These are phyloP conservation scores for Millerozyma acaciae DNA, from an alignment of 805 yeast species.

Conservation along the genomic window DNA sequence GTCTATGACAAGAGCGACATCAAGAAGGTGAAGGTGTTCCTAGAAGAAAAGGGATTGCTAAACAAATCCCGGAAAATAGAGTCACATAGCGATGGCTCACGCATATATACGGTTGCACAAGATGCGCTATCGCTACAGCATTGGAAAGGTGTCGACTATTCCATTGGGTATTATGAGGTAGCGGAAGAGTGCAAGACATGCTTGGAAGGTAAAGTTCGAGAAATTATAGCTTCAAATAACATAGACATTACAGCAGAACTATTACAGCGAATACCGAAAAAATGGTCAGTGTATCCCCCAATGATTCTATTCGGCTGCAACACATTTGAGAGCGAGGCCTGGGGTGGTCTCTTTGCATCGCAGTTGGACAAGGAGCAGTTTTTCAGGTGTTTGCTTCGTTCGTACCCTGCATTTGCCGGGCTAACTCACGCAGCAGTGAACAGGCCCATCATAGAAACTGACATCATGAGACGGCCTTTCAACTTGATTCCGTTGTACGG, in stretches of 20 bases:
- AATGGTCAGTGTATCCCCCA: constrained; percentile 66
- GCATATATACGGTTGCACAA: too few species aligned
- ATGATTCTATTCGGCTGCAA: constrained; percentile 53
- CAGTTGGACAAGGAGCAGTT: constrained; percentile 8
- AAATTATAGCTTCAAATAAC: not conserved
- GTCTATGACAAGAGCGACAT: constrained; percentile 9
- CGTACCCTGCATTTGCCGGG: constrained; percentile 14
- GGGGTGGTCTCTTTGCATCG: constrained; percentile 20
- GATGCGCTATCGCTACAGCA: too few species aligned
- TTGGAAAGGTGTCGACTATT: too few species aligned
- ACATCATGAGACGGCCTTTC: constrained; percentile 62
- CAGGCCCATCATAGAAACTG: constrained; percentile 56
- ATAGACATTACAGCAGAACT: not conserved
- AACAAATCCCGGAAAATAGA: constrained; percentile 16
- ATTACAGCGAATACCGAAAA: constrained; percentile 37
- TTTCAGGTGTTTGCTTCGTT: constrained; percentile 14
- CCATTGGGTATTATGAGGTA: not conserved
- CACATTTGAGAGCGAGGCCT: constrained; percentile 38
- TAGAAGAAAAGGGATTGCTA: constrained; percentile 12
- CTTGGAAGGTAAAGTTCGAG: not conserved
- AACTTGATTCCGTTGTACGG: constrained; percentile 60
- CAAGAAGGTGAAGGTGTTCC: constrained; percentile 16
- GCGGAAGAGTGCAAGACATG: not conserved
- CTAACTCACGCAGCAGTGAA: constrained; percentile 67
- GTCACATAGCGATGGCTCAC: too few species aligned